These are phyloP conservation scores for Crotalaria pallida DNA, from an alignment of 306 rosid species.

Conservation along the genomic window DNA sequence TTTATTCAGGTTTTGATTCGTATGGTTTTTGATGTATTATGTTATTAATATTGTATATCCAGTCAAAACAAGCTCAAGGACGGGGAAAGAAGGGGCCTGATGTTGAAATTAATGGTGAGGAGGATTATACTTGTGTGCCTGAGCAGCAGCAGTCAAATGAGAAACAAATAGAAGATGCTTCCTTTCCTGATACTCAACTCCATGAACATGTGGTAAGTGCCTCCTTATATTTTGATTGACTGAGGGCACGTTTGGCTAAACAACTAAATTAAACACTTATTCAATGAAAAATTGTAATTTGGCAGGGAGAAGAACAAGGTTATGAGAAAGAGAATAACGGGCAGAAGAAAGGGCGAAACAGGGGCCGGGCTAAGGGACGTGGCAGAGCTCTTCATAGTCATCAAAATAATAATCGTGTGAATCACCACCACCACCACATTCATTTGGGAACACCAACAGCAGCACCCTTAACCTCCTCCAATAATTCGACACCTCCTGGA, in stretches of 20 bases:
- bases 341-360: slow-evolving; percentile 68
- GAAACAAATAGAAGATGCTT: slow-evolving; percentile 55
- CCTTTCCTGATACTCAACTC: slow-evolving; percentile 43
- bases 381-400: slow-evolving; percentile 68
- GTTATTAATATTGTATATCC: slow-evolving; percentile 22
- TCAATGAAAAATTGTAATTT: neutral
- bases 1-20: neutral
- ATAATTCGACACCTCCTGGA: slow-evolving; percentile 70
- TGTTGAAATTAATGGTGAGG: slow-evolving; percentile 63
- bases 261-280: too few species aligned
- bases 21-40: slow-evolving; percentile 11
- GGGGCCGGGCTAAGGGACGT: slow-evolving; percentile 79
- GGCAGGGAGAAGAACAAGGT: slow-evolving; percentile 76
- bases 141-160: slow-evolving; percentile 53
- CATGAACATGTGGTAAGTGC: slow-evolving; percentile 61
- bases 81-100: slow-evolving; percentile 76
- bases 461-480: too few species aligned
- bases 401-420: slow-evolving; percentile 50
- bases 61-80: slow-evolving; percentile 65
- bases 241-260: neutral
- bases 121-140: slow-evolving; percentile 48
- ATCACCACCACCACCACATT: slow-evolving; percentile 29
- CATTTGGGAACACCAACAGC: slow-evolving; percentile 36
- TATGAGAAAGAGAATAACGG: slow-evolving; percentile 67
- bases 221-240: neutral